Conservation (phyloP, 345 rosid genomes). For the Ailanthus altissimus region DNA sequence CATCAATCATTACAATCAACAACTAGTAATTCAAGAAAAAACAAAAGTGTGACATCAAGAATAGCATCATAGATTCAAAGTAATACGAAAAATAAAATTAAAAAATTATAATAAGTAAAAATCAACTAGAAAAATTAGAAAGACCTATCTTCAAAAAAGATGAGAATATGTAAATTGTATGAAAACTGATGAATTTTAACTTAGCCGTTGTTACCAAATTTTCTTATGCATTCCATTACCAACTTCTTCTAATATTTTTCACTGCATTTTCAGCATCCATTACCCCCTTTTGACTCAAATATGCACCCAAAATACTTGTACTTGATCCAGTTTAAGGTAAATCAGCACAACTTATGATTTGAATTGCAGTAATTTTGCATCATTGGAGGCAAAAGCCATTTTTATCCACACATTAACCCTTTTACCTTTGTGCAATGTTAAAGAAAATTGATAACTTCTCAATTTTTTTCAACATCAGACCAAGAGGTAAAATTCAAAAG, state of each 20-base stretch:
- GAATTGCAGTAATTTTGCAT: background rate
- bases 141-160: background rate
- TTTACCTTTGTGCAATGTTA: background rate
- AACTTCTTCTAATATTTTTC: background rate
- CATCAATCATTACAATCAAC: background rate
- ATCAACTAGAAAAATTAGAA: background rate
- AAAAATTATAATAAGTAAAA: background rate
- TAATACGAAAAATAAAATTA: background rate
- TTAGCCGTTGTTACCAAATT: background rate
- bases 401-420: background rate
- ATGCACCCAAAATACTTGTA: background rate
- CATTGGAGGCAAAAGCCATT: background rate
- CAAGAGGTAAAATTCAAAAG: no score
- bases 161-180: background rate
- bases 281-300: background rate
- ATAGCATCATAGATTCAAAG: background rate
- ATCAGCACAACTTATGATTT: background rate
- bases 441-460: background rate
- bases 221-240: background rate
- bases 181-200: background rate
- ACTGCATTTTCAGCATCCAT: background rate
- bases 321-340: background rate
- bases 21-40: constrained; percentile 1
- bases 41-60: background rate
- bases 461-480: no score